A percentile compares a stretch with the other conserved stretches of the same genome.
Evolutionary conservation across 176 grass and related monocot genomes (phyloP).

Genomic region (Oryza glumipatula): DNA sequence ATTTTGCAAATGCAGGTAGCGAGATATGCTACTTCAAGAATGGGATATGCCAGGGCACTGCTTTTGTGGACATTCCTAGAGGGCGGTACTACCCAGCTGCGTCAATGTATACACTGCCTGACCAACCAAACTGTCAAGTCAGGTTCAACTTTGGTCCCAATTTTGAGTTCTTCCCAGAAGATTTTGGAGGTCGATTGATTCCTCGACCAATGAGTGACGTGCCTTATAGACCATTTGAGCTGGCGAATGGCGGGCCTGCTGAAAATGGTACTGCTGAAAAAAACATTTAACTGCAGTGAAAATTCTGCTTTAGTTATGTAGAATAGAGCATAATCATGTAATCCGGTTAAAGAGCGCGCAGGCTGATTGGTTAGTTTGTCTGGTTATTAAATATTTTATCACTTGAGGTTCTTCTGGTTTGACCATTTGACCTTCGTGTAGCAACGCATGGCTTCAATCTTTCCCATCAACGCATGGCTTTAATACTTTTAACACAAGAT

Average conservation of each 20-base stretch:
- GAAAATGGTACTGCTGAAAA: constrained; percentile 80
- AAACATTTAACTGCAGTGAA: constrained; percentile 52
- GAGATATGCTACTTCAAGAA: constrained; percentile 95
- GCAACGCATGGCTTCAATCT: too few species aligned
- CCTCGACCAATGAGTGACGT: constrained; percentile 77
- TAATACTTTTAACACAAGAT: too few species aligned
- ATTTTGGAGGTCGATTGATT: constrained; percentile 58
- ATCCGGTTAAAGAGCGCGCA: background rate
- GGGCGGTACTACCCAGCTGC: constrained; percentile 84
- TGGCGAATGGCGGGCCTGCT: constrained; percentile 56
- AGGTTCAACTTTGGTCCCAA: constrained; percentile 89
- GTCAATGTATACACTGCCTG: constrained; percentile 83
- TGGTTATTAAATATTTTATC: background rate
- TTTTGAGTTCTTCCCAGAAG: constrained; percentile 73
- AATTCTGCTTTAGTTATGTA: constrained; percentile 19
- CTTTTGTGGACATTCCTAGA: constrained; percentile 78
- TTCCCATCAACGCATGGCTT: too few species aligned
- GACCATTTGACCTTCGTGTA: background rate
- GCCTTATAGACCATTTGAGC: constrained; percentile 58
- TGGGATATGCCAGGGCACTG: constrained; percentile 70
- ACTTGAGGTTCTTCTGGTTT: background rate
- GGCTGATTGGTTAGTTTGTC: background rate
- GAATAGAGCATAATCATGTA: background rate
- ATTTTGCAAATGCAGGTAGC: constrained; percentile 57
- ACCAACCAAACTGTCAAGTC: constrained; percentile 77